Evolutionary conservation across 78 protist species (phyloP), one percentile per base, ranked within the genome.

Genomic region (Polysphondylium violaceum): DNA sequence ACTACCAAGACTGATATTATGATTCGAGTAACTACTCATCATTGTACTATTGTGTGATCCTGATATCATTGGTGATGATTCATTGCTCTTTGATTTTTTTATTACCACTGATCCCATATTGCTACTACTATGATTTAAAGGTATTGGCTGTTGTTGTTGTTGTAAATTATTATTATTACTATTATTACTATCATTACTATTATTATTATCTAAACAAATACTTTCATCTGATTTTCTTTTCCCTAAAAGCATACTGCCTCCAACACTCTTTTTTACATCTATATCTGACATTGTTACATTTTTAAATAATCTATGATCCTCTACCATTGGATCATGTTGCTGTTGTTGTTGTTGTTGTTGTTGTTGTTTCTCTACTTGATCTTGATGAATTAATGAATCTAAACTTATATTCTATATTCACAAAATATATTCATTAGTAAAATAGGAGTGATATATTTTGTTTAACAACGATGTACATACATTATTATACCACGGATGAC

Each of bases 401-500:
- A 83, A 33, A 23, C 56, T 53, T 40, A 29, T 31, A 55, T 78
- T 78, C 75, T 61, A 60, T 14, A 56, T 17, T 38, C 12, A 36
- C 14, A 38, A 14, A 50, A 14, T 21, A 12, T 55, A 9, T n/a
- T 7, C 8, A 55, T 33, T 31, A 51, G 19, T 25, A 2, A 25
- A 44, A 47, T 0, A 8, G 14, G 8, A 19, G 38, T 55, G 59
- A 31, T 55, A 35, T 29, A 16, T 51, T 21, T 11, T 7, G 63
- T 7, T 8, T 4, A 21, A 40, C 27, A 41, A n/a, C 41, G 25
- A 76, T 58, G 29, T 40, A 47, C 1, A 47, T 81, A 76, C 86
- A 0, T 61, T 33, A 47, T 67, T 61, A 53, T 31, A 76, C 94
- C 94, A 89, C n/a, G 94, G 94, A 44, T 89, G 94, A 3, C 44